Evolutionary conservation across 2,329 filamentous ascomycete species (phyloP).

Genomic region (Pseudocercospora cruenta): DNA sequence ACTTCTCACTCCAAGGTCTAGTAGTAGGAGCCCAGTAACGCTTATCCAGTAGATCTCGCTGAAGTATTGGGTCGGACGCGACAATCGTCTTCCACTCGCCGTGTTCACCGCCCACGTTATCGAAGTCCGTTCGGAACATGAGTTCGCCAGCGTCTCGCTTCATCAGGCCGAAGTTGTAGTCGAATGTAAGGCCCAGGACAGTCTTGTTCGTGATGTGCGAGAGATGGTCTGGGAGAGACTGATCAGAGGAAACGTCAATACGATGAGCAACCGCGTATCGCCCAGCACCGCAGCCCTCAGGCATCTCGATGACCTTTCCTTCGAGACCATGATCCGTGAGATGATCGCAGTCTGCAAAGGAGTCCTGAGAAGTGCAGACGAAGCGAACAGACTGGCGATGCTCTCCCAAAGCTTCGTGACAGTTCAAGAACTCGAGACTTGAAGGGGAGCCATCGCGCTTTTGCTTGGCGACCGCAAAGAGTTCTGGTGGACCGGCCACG

Average conservation of each 20-base stretch:
- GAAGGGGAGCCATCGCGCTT: constrained; percentile 7
- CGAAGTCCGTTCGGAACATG: background rate
- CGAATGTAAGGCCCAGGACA: background rate
- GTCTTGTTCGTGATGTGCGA: background rate
- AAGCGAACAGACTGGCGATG: background rate
- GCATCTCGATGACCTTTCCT: background rate
- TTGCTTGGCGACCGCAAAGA: background rate
- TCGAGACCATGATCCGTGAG: background rate
- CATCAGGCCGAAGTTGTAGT: background rate
- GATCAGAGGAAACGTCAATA: background rate
- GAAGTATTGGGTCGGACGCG: too few relatives aligned
- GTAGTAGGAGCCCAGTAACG: too few relatives aligned
- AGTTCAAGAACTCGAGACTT: background rate
- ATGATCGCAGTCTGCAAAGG: background rate
- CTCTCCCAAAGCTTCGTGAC: background rate
- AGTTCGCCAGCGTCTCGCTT: constrained; percentile 6
- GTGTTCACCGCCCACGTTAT: background rate
- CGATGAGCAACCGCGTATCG: background rate
- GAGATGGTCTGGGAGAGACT: background rate
- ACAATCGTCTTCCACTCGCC: too few relatives aligned
- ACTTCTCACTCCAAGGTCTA: too few relatives aligned
- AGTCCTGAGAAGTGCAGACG: background rate
- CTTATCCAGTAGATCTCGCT: too few relatives aligned
- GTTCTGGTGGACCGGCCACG: background rate
- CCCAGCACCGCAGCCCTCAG: background rate